phyloP scores from a whole-genome alignment of 2,329 filamentous ascomycete genomes.

The Fusarium euwallaceae region DNA sequence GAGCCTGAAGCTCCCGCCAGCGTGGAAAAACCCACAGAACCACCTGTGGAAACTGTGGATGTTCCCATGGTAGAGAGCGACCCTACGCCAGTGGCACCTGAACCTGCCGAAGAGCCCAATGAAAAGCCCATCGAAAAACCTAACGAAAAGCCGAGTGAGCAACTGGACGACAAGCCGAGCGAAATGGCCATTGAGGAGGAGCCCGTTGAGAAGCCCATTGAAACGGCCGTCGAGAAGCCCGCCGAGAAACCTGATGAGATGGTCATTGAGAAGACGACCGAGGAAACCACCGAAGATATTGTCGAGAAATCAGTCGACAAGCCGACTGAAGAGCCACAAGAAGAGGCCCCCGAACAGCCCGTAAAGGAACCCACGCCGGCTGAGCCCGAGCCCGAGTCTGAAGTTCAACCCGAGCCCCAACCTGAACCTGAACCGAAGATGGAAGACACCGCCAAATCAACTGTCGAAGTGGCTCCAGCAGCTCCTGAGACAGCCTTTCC shows the following conservation, averaged over 20 bases:
- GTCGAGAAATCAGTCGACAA: not conserved
- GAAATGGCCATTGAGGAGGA: not conserved
- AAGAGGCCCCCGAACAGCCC: constrained; percentile 1
- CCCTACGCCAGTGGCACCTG: not conserved
- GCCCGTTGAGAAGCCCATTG: too few species aligned
- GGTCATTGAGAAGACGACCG: not conserved
- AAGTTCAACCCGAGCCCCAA: constrained; percentile 11
- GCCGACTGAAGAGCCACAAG: not conserved
- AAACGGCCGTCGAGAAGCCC: not conserved
- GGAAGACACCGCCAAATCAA: constrained; percentile 54
- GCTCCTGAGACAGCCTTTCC: constrained; percentile 19
- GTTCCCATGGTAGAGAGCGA: constrained; percentile 10
- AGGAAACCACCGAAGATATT: not conserved
- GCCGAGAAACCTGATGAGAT: not conserved
- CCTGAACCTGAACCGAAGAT: constrained; percentile 51
- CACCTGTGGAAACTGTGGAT: constrained; percentile 7
- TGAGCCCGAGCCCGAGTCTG: constrained; percentile 34
- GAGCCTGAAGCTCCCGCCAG: constrained; percentile 11
- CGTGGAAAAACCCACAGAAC: constrained; percentile 16
- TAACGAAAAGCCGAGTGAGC: not conserved
- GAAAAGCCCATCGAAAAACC: not conserved
- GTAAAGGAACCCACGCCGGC: not conserved
- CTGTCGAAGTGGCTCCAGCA: constrained; percentile 9
- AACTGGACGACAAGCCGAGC: not conserved
- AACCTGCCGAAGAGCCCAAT: not conserved